Base-by-base conservation (phyloP, 2,329 filamentous ascomycete genomes). In the Colletotrichum melonis region DNA sequence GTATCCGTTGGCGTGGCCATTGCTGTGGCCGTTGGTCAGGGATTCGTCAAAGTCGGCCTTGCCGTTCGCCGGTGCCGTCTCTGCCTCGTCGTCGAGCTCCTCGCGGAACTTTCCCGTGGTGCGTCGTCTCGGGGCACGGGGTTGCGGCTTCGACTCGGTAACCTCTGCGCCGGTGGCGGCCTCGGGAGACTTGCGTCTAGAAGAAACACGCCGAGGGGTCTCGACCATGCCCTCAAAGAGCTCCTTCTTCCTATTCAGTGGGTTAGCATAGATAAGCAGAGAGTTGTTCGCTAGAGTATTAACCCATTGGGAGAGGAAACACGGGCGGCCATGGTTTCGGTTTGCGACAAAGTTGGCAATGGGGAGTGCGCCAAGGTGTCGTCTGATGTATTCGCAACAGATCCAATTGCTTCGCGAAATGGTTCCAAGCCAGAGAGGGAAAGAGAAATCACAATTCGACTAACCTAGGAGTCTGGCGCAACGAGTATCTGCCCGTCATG, bases 181-280 rank as follows among this genome's bases (percentile, higher is more conserved):
- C 28, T 76, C 74, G 28, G 86, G 86, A 11, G 87, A 84, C 78
- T 88, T 89, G 77, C 88, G 87, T 77, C 87, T 85, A 58, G 83
- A 83, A 71, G 84, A 84, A 56, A 56, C 60, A 52, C 84, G 82
- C 56, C 87, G 87, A 30, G 89, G 88, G 9, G 89, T 91, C 80
- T 90, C 88, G 73, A 91, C 82, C 89, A 91, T 90, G 77, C 89
- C 89, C 46, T 89, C 86, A 77, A 90, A 91, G 71, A 89, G 86
- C 79, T 90, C 89, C 82, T 89, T 90, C 81, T 91, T 91, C 76
- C 89, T 91, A 67, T 5, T 38, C 8, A 58, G 58, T 3, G 38
- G 5, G 66, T 76, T 28, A 76, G 73, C 49, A 16, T 24, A 19
- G 16, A 19, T 19, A 26, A 24, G 35, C 9, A 24, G 8, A 30